Evolutionary conservation across 2,329 filamentous ascomycete genomes (phyloP), one percentile per base, ranked within the genome.

Genomic region (Trichoderma arundinaceum): DNA sequence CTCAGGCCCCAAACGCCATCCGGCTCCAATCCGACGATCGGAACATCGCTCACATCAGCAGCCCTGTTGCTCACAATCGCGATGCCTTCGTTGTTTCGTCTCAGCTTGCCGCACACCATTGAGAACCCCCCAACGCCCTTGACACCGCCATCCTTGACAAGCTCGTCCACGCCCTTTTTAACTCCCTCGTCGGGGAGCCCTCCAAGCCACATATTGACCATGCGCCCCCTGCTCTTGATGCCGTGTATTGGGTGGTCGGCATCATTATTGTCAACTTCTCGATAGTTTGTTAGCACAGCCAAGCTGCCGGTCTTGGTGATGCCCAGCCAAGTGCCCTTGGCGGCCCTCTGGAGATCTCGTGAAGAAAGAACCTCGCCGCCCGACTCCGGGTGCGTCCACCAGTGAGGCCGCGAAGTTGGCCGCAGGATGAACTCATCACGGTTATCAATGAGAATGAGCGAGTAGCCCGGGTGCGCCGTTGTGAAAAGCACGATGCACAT

Each of bases 401-500:
- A 90, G 74, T 88, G 83, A 7, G 87, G 87, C 66, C 84, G 80
- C 60, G 84, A 87, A 1, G 87, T 90, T 4, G 87, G 87, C 33
- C 87, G 82, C 13, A 88, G 81, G 68, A 90, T 86, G 77, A 85
- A 90, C 75, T 90, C 90, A 80, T 94, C 91, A 71, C 91, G 86
- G 76, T 94, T 94, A 78, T 93, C 87, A 74, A 93, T 81, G 67
- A 92, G 79, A 71, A 94, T 90, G 67, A 94, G 82, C 32, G 89
- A 84, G 77, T 94, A 94, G 70, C 85, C 81, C 9, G 91, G 91
- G 74, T 94, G 91, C 52, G 89, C 84, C 17, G 90, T 94, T 32
- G 90, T 92, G 66, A 92, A 80, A 52, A 94, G 81, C 56, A 88
- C 88, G 78, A 94, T 93, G 75, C 91, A 94, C 91, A 94, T 94